Evolutionary conservation across 352 stramenopile species (phyloP).

Genomic region (Globisporangium paddicum): DNA sequence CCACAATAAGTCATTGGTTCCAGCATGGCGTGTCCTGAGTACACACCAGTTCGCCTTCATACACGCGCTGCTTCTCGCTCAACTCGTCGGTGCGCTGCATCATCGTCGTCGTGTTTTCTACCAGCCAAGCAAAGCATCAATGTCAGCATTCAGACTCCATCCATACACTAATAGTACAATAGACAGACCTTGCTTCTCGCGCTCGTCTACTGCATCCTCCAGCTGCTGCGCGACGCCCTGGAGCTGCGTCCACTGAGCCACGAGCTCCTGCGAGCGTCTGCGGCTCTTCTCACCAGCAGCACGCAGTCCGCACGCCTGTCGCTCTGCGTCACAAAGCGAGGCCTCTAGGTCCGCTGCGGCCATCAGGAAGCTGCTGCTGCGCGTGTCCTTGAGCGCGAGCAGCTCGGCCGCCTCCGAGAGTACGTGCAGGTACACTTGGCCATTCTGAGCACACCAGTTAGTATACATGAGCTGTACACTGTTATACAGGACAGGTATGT

Average conservation of each 20-base stretch:
- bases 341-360: conserved; percentile 26
- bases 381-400: conserved; percentile 31
- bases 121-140: background rate
- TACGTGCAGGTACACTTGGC: conserved; percentile 39
- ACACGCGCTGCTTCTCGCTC: conserved; percentile 21
- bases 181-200: conserved; percentile 29
- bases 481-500: background rate
- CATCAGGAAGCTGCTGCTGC: conserved; percentile 32
- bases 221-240: conserved; percentile 23
- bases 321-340: conserved; percentile 11
- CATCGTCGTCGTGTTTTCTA: conserved; percentile 43
- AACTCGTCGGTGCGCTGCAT: conserved; percentile 34
- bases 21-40: too few relatives aligned
- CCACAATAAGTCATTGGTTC: too few relatives aligned
- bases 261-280: conserved; percentile 24
- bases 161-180: background rate
- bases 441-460: conserved; percentile 25
- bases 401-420: conserved; percentile 38
- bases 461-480: background rate
- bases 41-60: conserved; percentile 31
- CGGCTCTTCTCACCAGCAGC: background rate
- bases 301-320: conserved; percentile 8
- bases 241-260: conserved; percentile 23
- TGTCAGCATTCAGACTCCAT: too few relatives aligned
- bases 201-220: conserved; percentile 21